Conservation (phyloP, 257 asterid species). For the Nyctanthes arbortristis region DNA sequence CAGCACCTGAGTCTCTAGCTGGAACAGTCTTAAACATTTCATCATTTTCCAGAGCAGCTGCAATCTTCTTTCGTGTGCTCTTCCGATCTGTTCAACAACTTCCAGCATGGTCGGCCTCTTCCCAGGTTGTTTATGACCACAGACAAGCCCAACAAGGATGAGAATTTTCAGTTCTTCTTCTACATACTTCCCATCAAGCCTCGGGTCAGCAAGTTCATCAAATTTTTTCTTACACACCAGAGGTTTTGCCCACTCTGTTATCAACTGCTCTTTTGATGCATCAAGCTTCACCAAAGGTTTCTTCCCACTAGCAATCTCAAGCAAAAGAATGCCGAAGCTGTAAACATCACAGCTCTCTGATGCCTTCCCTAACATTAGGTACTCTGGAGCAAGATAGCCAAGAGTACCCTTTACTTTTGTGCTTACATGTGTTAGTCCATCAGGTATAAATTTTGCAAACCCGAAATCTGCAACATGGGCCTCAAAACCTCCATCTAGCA, state of each 20-base stretch:
- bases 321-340: slow-evolving; percentile 90
- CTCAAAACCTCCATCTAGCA: slow-evolving; percentile 68
- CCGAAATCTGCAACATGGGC: slow-evolving; percentile 92
- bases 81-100: slow-evolving; percentile 71
- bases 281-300: slow-evolving; percentile 71
- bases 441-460: slow-evolving; percentile 81
- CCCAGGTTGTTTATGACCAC: slow-evolving; percentile 62
- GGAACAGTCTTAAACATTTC: slow-evolving; percentile 57
- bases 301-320: slow-evolving; percentile 89
- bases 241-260: slow-evolving; percentile 85
- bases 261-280: slow-evolving; percentile 48
- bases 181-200: slow-evolving; percentile 58
- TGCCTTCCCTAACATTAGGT: slow-evolving; percentile 86
- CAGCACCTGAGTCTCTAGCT: slow-evolving; percentile 36
- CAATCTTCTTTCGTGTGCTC: slow-evolving; percentile 66
- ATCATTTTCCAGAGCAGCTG: slow-evolving; percentile 58
- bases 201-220: slow-evolving; percentile 65
- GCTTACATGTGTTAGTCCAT: slow-evolving; percentile 86
- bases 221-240: slow-evolving; percentile 61
- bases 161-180: slow-evolving; percentile 81
- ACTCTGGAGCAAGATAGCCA: slow-evolving; percentile 94
- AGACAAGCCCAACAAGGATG: slow-evolving; percentile 62
- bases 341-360: slow-evolving; percentile 89
- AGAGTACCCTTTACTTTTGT: slow-evolving; percentile 84
- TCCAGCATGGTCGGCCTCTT: slow-evolving; percentile 84